These are phyloP conservation scores for Sphenostylis stenocarpa DNA, from an alignment of 306 rosid species.

Conservation along the genomic window DNA sequence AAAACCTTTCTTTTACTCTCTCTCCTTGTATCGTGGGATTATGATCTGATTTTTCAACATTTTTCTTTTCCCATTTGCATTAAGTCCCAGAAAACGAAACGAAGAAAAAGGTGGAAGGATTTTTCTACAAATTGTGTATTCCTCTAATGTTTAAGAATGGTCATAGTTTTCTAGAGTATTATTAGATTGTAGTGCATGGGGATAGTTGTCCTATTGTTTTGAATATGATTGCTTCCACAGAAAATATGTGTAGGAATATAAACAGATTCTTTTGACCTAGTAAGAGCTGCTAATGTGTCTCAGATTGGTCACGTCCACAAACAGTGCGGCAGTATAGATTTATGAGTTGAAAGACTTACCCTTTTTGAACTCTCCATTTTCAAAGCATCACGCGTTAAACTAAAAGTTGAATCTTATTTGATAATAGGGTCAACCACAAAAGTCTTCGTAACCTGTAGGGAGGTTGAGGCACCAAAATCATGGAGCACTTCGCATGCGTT, in stretches of 20 bases:
- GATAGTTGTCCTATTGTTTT: neutral
- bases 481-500: neutral
- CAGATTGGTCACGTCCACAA: neutral
- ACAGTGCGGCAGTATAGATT: too few species aligned
- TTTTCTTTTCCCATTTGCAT: neutral
- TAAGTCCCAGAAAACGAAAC: neutral
- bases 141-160: neutral
- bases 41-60: too few species aligned
- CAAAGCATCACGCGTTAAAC: neutral
- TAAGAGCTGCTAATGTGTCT: neutral
- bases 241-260: neutral
- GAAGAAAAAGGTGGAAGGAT: neutral
- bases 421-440: conserved; percentile 5
- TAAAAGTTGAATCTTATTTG: neutral
- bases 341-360: conserved; percentile 1
- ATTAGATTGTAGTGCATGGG: neutral
- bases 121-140: neutral
- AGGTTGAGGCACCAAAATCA: neutral
- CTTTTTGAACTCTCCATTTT: neutral
- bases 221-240: neutral
- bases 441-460: neutral
- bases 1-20: too few species aligned
- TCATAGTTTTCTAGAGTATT: neutral
- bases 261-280: neutral
- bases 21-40: too few species aligned